Evolutionary conservation across 1,139 yeast genomes (phyloP).

Genomic region (Pichia sp.): DNA sequence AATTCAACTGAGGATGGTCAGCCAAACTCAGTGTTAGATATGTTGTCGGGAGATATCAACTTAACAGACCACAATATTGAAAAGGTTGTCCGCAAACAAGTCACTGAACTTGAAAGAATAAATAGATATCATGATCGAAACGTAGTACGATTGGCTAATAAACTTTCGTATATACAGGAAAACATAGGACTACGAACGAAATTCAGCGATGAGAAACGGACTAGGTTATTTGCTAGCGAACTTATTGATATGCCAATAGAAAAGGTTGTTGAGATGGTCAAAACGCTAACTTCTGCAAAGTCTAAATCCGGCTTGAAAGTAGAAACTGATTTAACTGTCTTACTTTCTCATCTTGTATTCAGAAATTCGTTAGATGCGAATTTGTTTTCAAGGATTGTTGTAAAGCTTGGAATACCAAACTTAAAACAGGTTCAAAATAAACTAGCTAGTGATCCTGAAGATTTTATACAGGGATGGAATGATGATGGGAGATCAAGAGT

Average conservation of each 20-base stretch:
- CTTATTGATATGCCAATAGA: conserved; percentile 13
- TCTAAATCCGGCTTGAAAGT: background rate
- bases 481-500: conserved; percentile 13
- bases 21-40: background rate
- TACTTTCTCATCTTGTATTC: conserved; percentile 23
- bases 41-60: conserved; percentile 1
- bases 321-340: conserved; percentile 15
- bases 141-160: conserved; percentile 8
- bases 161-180: conserved; percentile 11
- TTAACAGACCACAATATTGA: conserved; percentile 5
- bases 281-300: background rate
- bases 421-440: conserved; percentile 16
- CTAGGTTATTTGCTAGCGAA: conserved; percentile 6
- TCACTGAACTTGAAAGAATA: conserved; percentile 9
- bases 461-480: conserved; percentile 15
- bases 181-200: conserved; percentile 12
- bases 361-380: conserved; percentile 15
- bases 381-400: conserved; percentile 19
- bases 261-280: conserved; percentile 6
- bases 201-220: background rate
- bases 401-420: conserved; percentile 19
- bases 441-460: conserved; percentile 13
- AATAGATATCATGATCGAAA: conserved; percentile 7
- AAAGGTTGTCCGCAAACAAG: background rate
- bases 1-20: background rate